Conservation (phyloP, 305 asterid species). For the Fraxinus nigra region DNA sequence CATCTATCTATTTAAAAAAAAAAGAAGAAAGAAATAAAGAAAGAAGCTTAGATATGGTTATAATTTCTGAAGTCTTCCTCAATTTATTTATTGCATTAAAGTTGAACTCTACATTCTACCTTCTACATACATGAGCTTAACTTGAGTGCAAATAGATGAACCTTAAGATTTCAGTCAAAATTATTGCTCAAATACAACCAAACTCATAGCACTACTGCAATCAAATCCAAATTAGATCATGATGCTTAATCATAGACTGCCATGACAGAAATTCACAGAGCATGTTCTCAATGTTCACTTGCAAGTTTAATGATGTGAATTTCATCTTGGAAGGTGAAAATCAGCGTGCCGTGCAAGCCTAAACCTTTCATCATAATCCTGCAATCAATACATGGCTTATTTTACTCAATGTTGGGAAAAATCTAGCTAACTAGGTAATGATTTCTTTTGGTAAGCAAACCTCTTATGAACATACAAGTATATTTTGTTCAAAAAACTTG, state of each 20-base stretch:
- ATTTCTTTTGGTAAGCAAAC: constrained; percentile 16
- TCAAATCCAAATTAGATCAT: constrained; percentile 18
- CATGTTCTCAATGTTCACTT: constrained; percentile 25
- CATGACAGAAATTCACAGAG: constrained; percentile 21
- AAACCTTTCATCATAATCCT: constrained; percentile 36
- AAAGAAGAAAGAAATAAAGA: not conserved
- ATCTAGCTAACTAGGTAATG: constrained; percentile 36
- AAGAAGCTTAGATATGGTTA: not conserved
- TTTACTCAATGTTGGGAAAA: constrained; percentile 29
- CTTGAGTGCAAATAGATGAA: constrained; percentile 12
- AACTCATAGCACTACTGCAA: constrained; percentile 19
- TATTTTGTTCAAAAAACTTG: not conserved
- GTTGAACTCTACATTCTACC: not conserved
- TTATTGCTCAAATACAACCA: constrained; percentile 23
- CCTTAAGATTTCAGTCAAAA: constrained; percentile 30
- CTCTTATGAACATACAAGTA: constrained; percentile 12
- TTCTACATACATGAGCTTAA: not conserved
- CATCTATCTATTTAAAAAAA: not conserved
- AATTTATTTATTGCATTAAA: not conserved
- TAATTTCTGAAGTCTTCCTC: not conserved
- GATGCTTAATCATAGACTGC: constrained; percentile 32
- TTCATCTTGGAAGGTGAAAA: constrained; percentile 30
- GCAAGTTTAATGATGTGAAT: constrained; percentile 32
- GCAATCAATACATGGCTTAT: constrained; percentile 28
- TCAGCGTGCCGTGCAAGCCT: constrained; percentile 36